Evolutionary conservation across 2,329 filamentous ascomycete species (phyloP).

Genomic region (Didymella segeticola): DNA sequence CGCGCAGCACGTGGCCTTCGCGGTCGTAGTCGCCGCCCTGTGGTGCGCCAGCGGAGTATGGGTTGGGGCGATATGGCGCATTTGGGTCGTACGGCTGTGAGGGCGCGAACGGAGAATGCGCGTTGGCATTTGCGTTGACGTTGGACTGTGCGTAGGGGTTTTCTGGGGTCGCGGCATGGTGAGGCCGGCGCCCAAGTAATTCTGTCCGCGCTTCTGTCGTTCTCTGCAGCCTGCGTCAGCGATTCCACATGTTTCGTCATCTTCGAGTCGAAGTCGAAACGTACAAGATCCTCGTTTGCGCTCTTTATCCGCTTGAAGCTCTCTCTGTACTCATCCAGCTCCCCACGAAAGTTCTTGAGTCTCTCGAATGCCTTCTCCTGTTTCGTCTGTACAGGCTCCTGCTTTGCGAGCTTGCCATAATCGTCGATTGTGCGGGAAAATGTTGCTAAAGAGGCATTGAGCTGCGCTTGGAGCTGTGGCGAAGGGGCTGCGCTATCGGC

Average conservation of each 20-base stretch:
- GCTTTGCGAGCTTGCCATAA: slow-evolving; percentile 82
- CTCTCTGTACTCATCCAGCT: slow-evolving; percentile 79
- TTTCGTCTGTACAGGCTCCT: slow-evolving; percentile 89
- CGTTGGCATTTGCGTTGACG: slow-evolving; percentile 24
- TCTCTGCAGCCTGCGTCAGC: slow-evolving; percentile 49
- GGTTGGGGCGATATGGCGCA: slow-evolving; percentile 49
- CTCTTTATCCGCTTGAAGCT: slow-evolving; percentile 80
- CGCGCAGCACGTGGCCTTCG: slow-evolving; percentile 83
- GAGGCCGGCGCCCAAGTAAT: slow-evolving; percentile 83
- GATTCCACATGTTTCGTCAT: neutral
- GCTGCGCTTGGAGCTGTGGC: slow-evolving; percentile 64
- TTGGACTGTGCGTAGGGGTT: slow-evolving; percentile 76
- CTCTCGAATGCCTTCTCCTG: slow-evolving; percentile 89
- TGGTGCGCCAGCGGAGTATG: slow-evolving; percentile 47
- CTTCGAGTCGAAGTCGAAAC: slow-evolving; percentile 19
- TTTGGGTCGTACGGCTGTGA: slow-evolving; percentile 36
- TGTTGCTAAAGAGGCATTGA: slow-evolving; percentile 67
- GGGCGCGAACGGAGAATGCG: slow-evolving; percentile 43
- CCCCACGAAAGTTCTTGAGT: slow-evolving; percentile 81
- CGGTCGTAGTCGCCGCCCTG: slow-evolving; percentile 65
- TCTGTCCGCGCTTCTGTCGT: slow-evolving; percentile 76
- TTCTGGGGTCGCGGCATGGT: slow-evolving; percentile 80
- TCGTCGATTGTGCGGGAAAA: slow-evolving; percentile 92
- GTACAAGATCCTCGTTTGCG: slow-evolving; percentile 74
- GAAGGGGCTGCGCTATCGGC: slow-evolving; percentile 65